phyloP scores from a whole-genome alignment of 2,329 filamentous ascomycete species.

The Venturia effusa region DNA sequence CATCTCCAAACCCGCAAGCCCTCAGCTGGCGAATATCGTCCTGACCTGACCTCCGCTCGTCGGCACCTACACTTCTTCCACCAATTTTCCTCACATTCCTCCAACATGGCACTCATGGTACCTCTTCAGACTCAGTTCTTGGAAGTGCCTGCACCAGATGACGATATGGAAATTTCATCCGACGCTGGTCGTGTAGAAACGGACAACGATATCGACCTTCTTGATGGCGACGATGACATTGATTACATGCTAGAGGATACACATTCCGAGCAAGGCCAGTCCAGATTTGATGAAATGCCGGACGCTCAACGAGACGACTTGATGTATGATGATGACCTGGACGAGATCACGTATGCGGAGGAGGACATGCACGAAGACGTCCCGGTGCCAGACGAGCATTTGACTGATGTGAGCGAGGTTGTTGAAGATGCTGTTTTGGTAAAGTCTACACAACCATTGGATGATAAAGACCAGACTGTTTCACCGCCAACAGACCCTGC shows the following conservation, averaged over 20 bases:
- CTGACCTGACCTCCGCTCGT: neutral
- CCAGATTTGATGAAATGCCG: neutral
- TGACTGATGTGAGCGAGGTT: neutral
- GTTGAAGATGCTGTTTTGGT: neutral
- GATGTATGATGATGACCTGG: constrained; percentile 23
- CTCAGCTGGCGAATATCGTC: neutral
- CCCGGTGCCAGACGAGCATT: neutral
- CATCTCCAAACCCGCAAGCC: neutral
- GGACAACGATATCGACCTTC: constrained; percentile 48
- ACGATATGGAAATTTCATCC: constrained; percentile 47
- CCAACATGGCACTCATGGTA: neutral
- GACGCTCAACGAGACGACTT: constrained; percentile 23
- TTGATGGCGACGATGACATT: constrained; percentile 32
- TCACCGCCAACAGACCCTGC: neutral
- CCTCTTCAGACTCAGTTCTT: constrained; percentile 13
- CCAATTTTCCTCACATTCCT: constrained; percentile 10
- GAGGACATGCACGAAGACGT: constrained; percentile 12
- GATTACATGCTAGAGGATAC: constrained; percentile 47
- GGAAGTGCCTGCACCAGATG: constrained; percentile 29
- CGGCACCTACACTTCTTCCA: neutral
- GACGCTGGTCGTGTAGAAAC: constrained; percentile 33
- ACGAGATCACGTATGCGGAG: constrained; percentile 14
- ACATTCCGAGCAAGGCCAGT: constrained; percentile 18
- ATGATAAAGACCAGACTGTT: neutral
- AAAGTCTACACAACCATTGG: neutral